phyloP scores from a whole-genome alignment of 495 filamentous ascomycete genomes.

The Lophium mytilinum region DNA sequence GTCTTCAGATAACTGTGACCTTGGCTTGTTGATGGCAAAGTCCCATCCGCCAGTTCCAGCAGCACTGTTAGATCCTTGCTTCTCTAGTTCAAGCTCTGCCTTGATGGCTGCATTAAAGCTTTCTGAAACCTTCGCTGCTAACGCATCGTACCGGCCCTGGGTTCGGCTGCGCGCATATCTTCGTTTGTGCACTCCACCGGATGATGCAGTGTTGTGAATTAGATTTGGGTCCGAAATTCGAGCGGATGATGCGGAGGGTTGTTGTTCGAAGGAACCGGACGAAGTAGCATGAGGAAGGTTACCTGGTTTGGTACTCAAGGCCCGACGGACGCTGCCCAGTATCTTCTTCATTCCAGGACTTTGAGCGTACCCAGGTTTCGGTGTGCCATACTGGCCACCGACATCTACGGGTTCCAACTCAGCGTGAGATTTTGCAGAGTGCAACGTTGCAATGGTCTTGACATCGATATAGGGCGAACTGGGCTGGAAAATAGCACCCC shows the following conservation, averaged over 20 bases:
- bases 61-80: not conserved
- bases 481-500: slow-evolving; percentile 44
- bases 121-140: slow-evolving; percentile 69
- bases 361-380: slow-evolving; percentile 6
- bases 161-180: slow-evolving; percentile 14
- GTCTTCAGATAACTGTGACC: not conserved
- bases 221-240: slow-evolving; percentile 15
- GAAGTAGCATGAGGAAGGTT: slow-evolving; percentile 20
- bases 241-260: slow-evolving; percentile 1
- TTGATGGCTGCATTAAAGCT: slow-evolving; percentile 61
- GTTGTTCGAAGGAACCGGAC: slow-evolving; percentile 5
- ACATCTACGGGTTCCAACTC: slow-evolving; percentile 18
- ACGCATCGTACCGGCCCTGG: slow-evolving; percentile 55
- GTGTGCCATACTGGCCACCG: slow-evolving; percentile 1
- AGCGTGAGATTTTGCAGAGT: slow-evolving; percentile 16
- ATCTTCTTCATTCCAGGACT: slow-evolving; percentile 73
- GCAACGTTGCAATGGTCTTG: slow-evolving; percentile 11
- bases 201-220: not conserved
- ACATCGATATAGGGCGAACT: slow-evolving; percentile 25
- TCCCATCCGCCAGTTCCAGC: slow-evolving; percentile 14
- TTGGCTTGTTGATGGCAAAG: slow-evolving; percentile 14
- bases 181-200: slow-evolving; percentile 21
- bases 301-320: slow-evolving; percentile 58
- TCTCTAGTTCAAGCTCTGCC: slow-evolving; percentile 37
- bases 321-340: slow-evolving; percentile 79